A percentile compares a stretch with the other conserved stretches of the same genome.
Evolutionary conservation across 2,329 filamentous ascomycete genomes (phyloP).

Genomic region (Clarireedia hainanense): DNA sequence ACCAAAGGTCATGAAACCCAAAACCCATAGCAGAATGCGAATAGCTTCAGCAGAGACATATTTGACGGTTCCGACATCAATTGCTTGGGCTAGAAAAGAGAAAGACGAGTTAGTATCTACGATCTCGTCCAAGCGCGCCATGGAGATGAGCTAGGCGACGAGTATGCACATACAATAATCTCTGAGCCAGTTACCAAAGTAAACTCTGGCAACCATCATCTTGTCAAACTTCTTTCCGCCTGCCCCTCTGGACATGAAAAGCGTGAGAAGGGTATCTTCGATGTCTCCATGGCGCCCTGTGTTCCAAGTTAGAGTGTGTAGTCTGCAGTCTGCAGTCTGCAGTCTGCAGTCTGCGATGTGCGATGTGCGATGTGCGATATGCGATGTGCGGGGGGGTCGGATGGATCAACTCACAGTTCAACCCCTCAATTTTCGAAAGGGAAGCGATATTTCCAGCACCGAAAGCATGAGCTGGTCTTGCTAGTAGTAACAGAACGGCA

Average conservation of each 20-base stretch:
- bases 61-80: conserved; percentile 89
- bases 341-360: no score
- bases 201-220: conserved; percentile 79
- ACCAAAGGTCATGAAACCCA: conserved; percentile 85
- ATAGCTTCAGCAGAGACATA: conserved; percentile 86
- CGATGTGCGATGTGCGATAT: no score
- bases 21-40: conserved; percentile 77
- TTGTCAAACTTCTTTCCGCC: conserved; percentile 78
- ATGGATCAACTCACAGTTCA: conserved; percentile 56
- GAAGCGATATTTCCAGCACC: conserved; percentile 85
- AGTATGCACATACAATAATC: conserved; percentile 56
- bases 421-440: conserved; percentile 70
- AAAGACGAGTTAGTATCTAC: neutral
- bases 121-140: neutral
- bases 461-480: conserved; percentile 65
- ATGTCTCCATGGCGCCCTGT: conserved; percentile 82
- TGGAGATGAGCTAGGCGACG: neutral
- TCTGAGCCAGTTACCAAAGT: conserved; percentile 92
- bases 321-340: no score
- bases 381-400: neutral
- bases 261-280: conserved; percentile 75
- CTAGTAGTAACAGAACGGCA: conserved; percentile 57
- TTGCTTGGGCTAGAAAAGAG: conserved; percentile 55
- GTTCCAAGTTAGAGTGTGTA: neutral
- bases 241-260: conserved; percentile 54